Evolutionary conservation across 345 rosid species (phyloP), one percentile per base, ranked within the genome.

Genomic region (Moricandia arvensis): DNA sequence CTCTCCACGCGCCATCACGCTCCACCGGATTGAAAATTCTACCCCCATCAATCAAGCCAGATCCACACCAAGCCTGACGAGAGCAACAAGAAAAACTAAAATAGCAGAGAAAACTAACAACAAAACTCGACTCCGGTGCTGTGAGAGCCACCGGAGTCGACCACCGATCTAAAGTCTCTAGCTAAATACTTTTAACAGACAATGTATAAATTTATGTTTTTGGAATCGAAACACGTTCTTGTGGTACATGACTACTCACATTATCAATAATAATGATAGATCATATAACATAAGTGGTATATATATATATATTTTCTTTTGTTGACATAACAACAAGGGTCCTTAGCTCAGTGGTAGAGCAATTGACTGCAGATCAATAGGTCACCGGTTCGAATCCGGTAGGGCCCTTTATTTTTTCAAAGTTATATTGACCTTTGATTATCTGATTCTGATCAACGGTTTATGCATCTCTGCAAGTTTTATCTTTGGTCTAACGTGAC

Each of bases 311-410:
- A n/a, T n/a, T n/a, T n/a, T n/a, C n/a, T n/a, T n/a, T n/a, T n/a
- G n/a, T n/a, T n/a, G n/a, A n/a, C n/a, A n/a, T n/a, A n/a, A n/a
- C 59, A 35, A 3, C n/a, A 15, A 37, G 89, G 85, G 86, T 85
- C 85, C 85, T 81, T 87, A 82, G 90, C 89, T 89, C 88, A 85
- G 90, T 85, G 86, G 91, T 85, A 83, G 90, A 87, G 88, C 87
- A 86, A 81, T 86, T 86, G 87, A 83, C 86, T 89, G 84, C 86
- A 85, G 88, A 83, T 87, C 87, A 83, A 84, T 86, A 82, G 89
- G 89, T 83, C 88, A 83, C 80, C 70, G 84, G 84, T 79, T 81
- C 76, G 79, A 80, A 75, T 62, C 75, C 78, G 78, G 82, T 80
- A 77, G 86, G 83, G 78, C 83, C 79, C 77, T 58, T 38, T 2